These are phyloP conservation scores for Porcisia hertigi DNA, from an alignment of 208 protist species.

Conservation along the genomic window DNA sequence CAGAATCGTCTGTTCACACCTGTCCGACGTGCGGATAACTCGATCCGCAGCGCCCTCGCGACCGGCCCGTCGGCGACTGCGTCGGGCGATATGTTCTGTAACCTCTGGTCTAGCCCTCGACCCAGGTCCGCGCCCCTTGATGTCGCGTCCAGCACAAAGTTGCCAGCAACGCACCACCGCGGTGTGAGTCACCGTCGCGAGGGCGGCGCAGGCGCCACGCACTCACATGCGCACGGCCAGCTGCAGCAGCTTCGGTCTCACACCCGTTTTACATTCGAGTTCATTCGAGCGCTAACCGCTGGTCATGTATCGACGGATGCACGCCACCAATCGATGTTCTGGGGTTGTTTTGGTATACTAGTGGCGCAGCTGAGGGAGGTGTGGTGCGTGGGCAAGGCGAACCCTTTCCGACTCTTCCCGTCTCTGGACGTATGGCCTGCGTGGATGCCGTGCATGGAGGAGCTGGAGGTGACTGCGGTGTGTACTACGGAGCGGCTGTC, in stretches of 20 bases:
- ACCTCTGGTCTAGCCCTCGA: not conserved
- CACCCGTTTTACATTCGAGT: conserved; percentile 22
- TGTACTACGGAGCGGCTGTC: conserved; percentile 21
- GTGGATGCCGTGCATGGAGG: not conserved
- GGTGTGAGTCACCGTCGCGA: not conserved
- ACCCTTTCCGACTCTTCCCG: conserved; percentile 29
- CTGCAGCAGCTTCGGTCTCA: not conserved
- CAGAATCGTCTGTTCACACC: conserved; percentile 16
- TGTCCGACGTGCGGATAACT: conserved; percentile 26
- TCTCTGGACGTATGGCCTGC: not conserved
- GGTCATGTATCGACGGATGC: conserved; percentile 15
- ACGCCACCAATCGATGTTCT: conserved; percentile 19
- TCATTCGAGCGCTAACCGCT: conserved; percentile 26
- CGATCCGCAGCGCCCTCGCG: conserved; percentile 9
- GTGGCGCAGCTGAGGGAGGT: conserved; percentile 29
- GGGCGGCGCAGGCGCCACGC: not conserved
- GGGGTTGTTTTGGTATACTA: conserved; percentile 32
- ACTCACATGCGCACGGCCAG: conserved; percentile 3
- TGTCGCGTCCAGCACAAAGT: not conserved
- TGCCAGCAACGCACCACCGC: not conserved
- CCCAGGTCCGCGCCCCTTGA: not conserved
- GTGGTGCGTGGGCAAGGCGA: conserved; percentile 30
- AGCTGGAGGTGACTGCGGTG: conserved; percentile 13
- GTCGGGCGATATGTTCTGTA: not conserved
- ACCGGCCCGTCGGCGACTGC: not conserved